Evolutionary conservation across 2,329 filamentous ascomycete genomes (phyloP).

Genomic region (Talaromyces sp.): DNA sequence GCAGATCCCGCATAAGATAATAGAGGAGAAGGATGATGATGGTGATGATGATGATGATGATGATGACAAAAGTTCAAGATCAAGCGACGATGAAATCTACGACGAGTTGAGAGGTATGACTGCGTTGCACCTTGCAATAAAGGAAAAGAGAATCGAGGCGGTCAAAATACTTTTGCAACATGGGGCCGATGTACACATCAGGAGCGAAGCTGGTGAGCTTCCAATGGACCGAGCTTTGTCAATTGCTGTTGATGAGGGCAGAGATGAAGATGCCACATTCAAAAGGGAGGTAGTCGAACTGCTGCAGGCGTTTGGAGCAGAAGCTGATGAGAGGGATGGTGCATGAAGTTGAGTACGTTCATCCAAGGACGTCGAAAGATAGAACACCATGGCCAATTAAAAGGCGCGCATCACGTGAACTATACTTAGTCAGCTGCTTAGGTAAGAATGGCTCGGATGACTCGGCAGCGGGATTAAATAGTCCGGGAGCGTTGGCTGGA

Average conservation of each 20-base stretch:
- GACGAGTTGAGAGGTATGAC: neutral
- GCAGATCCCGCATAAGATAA: neutral
- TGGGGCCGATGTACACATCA: constrained; percentile 1
- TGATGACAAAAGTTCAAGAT: no score
- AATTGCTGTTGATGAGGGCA: neutral
- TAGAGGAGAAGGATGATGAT: no score
- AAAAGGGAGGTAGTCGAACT: neutral
- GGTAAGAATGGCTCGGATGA: neutral
- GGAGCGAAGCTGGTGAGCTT: neutral
- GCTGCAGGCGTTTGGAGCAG: neutral
- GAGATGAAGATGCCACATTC: neutral
- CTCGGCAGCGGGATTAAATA: neutral
- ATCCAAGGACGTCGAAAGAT: neutral
- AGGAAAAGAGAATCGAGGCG: neutral
- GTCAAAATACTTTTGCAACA: neutral
- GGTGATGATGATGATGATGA: no score
- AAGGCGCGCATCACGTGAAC: neutral
- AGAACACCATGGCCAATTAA: neutral
- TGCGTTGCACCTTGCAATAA: neutral
- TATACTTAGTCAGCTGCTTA: neutral
- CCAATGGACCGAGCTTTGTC: neutral
- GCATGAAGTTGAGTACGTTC: neutral
- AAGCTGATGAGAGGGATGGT: neutral
- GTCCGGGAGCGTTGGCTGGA: neutral
- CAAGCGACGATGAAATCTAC: neutral